Percentiles rank a stretch among this genome's conserved stretches.
phyloP scores from a whole-genome alignment of 805 yeast species.

The Wickerhamomyces rabaulensis region DNA sequence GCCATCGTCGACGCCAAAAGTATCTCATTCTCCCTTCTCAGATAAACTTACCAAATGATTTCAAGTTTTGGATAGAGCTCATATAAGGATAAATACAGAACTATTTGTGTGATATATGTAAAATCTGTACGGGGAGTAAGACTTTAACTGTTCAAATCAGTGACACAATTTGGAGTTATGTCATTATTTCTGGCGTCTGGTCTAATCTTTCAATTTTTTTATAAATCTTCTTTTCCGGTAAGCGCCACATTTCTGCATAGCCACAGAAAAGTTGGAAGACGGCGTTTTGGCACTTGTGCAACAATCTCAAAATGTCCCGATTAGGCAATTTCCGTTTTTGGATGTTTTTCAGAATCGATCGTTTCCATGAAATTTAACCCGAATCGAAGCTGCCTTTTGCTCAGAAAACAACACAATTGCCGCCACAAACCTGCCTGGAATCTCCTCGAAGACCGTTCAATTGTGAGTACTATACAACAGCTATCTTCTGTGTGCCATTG shows the following conservation, averaged over 20 bases:
- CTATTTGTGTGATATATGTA: neutral
- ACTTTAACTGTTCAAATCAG: neutral
- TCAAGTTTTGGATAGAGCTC: slow-evolving; percentile 91
- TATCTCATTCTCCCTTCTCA: neutral
- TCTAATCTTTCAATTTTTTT: neutral
- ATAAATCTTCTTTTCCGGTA: neutral
- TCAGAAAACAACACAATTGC: neutral
- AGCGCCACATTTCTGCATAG: neutral
- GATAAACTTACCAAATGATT: slow-evolving; percentile 54
- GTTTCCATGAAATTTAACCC: neutral
- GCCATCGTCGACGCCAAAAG: neutral
- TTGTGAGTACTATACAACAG: neutral
- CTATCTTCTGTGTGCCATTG: neutral
- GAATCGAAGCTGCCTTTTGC: neutral
- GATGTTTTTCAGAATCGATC: neutral
- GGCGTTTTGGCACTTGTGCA: neutral
- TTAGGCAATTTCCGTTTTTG: neutral
- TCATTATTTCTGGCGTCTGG: neutral
- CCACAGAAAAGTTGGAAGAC: neutral
- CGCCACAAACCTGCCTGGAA: neutral
- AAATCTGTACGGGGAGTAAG: neutral
- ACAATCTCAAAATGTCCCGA: neutral
- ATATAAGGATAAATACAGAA: slow-evolving; percentile 29
- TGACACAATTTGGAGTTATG: neutral
- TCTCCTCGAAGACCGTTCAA: neutral